Conservation (phyloP, 2,329 filamentous ascomycete species). For the Phaeosphaeriaceae sp. region DNA sequence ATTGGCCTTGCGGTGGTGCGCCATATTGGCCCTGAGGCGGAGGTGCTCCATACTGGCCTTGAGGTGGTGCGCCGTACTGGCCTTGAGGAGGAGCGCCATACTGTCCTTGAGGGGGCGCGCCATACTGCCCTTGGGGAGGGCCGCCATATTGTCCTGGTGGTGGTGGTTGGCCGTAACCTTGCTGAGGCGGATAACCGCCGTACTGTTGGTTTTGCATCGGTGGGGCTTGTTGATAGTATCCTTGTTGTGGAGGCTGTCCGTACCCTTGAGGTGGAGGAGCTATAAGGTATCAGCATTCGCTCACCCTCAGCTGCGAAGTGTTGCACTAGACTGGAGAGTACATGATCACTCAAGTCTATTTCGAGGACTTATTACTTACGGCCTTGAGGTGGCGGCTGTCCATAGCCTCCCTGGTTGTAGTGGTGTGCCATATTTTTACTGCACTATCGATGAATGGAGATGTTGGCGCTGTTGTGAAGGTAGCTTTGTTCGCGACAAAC, state of each 20-base stretch:
- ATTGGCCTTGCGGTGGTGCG: slow-evolving; percentile 28
- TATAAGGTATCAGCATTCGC: slow-evolving; percentile 31
- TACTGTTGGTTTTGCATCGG: slow-evolving; percentile 40
- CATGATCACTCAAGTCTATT: slow-evolving; percentile 11
- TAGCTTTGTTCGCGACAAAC: not conserved
- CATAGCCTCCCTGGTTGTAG: slow-evolving; percentile 38
- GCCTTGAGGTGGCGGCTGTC: slow-evolving; percentile 33
- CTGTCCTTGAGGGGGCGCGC: slow-evolving; percentile 27
- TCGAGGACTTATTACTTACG: slow-evolving; percentile 32
- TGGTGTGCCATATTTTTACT: slow-evolving; percentile 33
- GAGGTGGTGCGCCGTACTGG: slow-evolving; percentile 35
- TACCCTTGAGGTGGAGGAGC: slow-evolving; percentile 36
- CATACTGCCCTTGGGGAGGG: slow-evolving; percentile 26
- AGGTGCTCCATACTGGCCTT: slow-evolving; percentile 33
- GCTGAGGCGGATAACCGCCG: slow-evolving; percentile 41
- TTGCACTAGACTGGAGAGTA: slow-evolving; percentile 7
- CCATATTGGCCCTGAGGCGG: slow-evolving; percentile 33
- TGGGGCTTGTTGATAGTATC: slow-evolving; percentile 40
- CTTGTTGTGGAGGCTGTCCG: slow-evolving; percentile 27
- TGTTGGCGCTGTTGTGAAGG: not conserved
- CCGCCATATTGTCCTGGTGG: slow-evolving; percentile 42
- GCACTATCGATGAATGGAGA: not conserved
- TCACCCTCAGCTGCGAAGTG: slow-evolving; percentile 24
- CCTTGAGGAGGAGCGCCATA: slow-evolving; percentile 35
- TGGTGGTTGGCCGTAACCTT: slow-evolving; percentile 31